A percentile compares a stretch with the other conserved stretches of the same genome.
phyloP scores from a whole-genome alignment of 2,329 filamentous ascomycete species.

The Ciborinia camelliae region DNA sequence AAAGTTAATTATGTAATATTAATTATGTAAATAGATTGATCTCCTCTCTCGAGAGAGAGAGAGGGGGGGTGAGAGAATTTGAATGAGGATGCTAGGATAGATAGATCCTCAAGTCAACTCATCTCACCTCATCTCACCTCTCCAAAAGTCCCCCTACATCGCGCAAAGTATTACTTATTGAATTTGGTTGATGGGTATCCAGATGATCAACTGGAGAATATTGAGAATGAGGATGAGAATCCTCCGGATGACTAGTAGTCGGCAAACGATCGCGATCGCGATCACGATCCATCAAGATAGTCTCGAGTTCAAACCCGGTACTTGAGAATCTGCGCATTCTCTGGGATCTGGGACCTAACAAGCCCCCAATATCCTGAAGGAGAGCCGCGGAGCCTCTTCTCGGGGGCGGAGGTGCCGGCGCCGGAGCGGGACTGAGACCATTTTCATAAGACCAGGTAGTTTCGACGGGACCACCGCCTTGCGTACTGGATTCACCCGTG shows the following conservation, averaged over 20 bases:
- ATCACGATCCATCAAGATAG: conserved; percentile 28
- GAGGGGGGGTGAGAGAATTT: too few relatives aligned
- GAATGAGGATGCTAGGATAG: too few relatives aligned
- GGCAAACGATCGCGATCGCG: too few relatives aligned
- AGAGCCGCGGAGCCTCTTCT: conserved; percentile 55
- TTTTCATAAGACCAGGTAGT: conserved; percentile 27
- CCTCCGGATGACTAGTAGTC: background rate
- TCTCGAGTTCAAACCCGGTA: conserved; percentile 32
- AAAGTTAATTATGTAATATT: too few relatives aligned
- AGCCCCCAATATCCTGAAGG: conserved; percentile 56
- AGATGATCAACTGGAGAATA: background rate
- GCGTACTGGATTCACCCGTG: conserved; percentile 28
- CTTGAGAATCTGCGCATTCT: conserved; percentile 23
- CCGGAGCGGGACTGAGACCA: conserved; percentile 43
- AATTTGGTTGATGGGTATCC: background rate
- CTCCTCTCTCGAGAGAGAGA: too few relatives aligned
- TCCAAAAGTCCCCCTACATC: conserved; percentile 7
- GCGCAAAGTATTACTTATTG: background rate
- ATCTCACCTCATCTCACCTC: too few relatives aligned
- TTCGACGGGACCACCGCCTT: conserved; percentile 22
- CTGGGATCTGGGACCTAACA: conserved; percentile 46
- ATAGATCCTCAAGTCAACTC: too few relatives aligned
- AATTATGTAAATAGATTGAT: too few relatives aligned
- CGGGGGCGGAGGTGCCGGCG: too few relatives aligned
- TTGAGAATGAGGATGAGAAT: background rate